Conservation (phyloP, 2,329 filamentous ascomycete genomes). For the Cordyceps cicadae region DNA sequence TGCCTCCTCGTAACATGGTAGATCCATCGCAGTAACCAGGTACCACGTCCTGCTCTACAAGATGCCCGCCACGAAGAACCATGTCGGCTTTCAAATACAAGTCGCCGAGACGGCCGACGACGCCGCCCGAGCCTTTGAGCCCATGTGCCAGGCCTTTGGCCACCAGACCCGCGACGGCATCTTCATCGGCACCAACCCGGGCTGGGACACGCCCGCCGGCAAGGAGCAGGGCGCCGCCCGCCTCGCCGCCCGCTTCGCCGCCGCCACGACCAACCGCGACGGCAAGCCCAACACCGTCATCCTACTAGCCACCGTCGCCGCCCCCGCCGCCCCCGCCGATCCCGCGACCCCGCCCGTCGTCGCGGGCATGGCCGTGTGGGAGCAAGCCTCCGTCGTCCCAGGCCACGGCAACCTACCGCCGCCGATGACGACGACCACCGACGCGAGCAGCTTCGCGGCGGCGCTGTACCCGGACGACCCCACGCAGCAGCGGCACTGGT, state of each 20-base stretch:
- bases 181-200: conserved; percentile 44
- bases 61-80: background rate
- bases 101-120: conserved; percentile 22
- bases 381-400: conserved; percentile 39
- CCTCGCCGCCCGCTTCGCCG: conserved; percentile 33
- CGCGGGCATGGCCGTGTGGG: conserved; percentile 49
- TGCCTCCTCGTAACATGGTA: too few relatives aligned
- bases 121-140: conserved; percentile 20
- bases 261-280: conserved; percentile 29
- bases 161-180: conserved; percentile 41
- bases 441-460: conserved; percentile 26
- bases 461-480: conserved; percentile 35
- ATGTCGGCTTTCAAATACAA: conserved; percentile 16
- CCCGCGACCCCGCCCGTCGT: conserved; percentile 24
- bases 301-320: conserved; percentile 43
- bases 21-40: too few relatives aligned
- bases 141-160: conserved; percentile 34
- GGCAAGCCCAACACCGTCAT: conserved; percentile 43
- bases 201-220: conserved; percentile 44
- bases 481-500: conserved; percentile 36
- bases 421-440: conserved; percentile 24
- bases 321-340: conserved; percentile 19
- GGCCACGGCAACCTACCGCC: conserved; percentile 37
- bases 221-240: conserved; percentile 26
- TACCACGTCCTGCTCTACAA: background rate